Base-by-base conservation (phyloP, 441 rosid species). In the Adansonia madagascariensis region DNA sequence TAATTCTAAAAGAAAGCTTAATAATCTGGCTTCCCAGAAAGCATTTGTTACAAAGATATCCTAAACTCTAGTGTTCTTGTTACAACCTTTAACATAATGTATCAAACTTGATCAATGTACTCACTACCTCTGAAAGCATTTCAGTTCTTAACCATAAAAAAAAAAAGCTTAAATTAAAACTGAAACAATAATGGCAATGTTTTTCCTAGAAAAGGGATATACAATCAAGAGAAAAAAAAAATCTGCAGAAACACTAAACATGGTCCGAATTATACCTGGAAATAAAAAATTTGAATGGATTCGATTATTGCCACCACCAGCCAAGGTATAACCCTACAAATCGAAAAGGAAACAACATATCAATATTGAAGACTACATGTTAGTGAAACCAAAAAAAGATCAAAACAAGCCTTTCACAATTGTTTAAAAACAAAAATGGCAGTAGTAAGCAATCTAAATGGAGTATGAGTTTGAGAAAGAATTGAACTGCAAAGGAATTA, bases 301-400 rank as follows among this genome's bases (percentile, higher is more conserved):
- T 61, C 15, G 20, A 70, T 77, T 31, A 56, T 55, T 7, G 22
- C 56, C 75, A 50, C 35, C 75, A 56, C 57, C 6, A 31, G 14
- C 60, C 24, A 52, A 71, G 75, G 24, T 60, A 50, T n/a, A 77
- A 77, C 20, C 75, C 80, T 71, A 71, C 63, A 59, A 47, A 14
- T 15, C 35, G 3, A 57, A 18, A 22, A 12, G 71, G 53, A 59
- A 57, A 46, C 6, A 68, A 47, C 24, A 59, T 11, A 24, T 24
- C 24, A 24, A 24, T 31, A n/a, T 20, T 10, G 9, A 41, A 27
- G 65, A 15, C 18, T 14, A 41, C 6, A n/a, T 1, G 35, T 22
- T 24, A 53, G 27, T 27, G 41, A 49, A 64, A 27, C 43, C 80
- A 31, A 52, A 7, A 39, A n/a, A 56, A 55, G 46, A 70, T 31